Conservation (phyloP, 2,329 filamentous ascomycete species). For the Fusarium verrucosum region DNA sequence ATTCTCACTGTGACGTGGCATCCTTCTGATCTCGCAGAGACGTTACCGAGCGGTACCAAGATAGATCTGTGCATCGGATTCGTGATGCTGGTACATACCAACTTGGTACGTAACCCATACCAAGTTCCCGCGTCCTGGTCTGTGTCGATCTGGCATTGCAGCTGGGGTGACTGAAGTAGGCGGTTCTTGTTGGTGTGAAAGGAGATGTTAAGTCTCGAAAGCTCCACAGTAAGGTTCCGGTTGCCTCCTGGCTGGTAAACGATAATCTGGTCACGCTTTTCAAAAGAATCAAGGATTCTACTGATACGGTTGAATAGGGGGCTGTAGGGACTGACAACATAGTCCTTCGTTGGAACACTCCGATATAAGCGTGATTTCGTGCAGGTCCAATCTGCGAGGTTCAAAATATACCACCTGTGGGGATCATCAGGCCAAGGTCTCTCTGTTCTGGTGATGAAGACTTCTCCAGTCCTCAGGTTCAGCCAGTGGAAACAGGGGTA, state of each 20-base stretch:
- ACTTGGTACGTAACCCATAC: conserved; percentile 68
- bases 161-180: conserved; percentile 58
- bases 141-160: conserved; percentile 61
- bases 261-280: conserved; percentile 26
- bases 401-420: conserved; percentile 24
- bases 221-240: conserved; percentile 54
- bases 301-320: conserved; percentile 34
- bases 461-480: conserved; percentile 30
- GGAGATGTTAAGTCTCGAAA: conserved; percentile 61
- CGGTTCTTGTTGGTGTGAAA: conserved; percentile 59
- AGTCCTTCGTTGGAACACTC: conserved; percentile 3
- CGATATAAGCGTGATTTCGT: neutral
- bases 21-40: conserved; percentile 15
- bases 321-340: conserved; percentile 36
- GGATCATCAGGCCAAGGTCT: conserved; percentile 30
- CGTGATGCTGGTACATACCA: conserved; percentile 62
- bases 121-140: conserved; percentile 68
- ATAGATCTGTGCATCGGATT: conserved; percentile 59
- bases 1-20: conserved; percentile 44
- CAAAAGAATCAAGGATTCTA: conserved; percentile 35
- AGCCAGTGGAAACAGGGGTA: conserved; percentile 67
- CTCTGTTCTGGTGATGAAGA: conserved; percentile 32
- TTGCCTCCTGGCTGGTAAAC: conserved; percentile 33
- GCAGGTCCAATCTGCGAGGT: conserved; percentile 20
- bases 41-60: conserved; percentile 60